Evolutionary conservation across 108 stramenopile species (phyloP), one percentile per base, ranked within the genome.

Genomic region (Conticribra weissflogii): DNA sequence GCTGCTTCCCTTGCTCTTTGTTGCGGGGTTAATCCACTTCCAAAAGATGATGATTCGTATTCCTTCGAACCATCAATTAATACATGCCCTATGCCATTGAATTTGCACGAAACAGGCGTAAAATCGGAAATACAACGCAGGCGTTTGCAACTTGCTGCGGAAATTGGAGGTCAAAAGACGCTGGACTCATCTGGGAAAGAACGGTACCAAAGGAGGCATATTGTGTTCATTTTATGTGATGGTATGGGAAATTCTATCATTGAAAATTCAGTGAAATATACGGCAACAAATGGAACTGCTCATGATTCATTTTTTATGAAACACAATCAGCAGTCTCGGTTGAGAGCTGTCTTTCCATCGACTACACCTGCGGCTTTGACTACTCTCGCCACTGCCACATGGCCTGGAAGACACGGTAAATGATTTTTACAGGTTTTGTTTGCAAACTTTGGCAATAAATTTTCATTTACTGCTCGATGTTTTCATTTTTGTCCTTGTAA

Each of bases 341-440:
- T 76, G 4, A 41, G 74, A 17, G 74, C 74, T 41, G 74, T 76
- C 4, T 76, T 76, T 46, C 74, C 74, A 3, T 66, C 63, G 3
- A 76, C 74, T 23, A 76, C 74, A 9, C 74, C 74, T 15, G 74
- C 74, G 0, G 74, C 74, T 18, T 54, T 76, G 52, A 76, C 74
- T 3, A 69, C 54, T 46, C 51, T 76, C 7, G 74, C 68, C 21
- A 76, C 74, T 3, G 74, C 74, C 0, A 1, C 67, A 0, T 76
- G 68, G 67, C 74, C 74, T 0, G 74, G 74, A 21, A 36, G 59
- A 2, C 63, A 66, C 30, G 63, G 66, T 33, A 27, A 27, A 19
- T 27, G 54, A 19, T 55, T 24, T 27, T 25, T 24, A 55, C 9
- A 5, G 9, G 16, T 19, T 51, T 41, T 12, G n/a, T n/a, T n/a